Conservation (phyloP, 2,329 filamentous ascomycete species). For the Fusarium bactridioides region DNA sequence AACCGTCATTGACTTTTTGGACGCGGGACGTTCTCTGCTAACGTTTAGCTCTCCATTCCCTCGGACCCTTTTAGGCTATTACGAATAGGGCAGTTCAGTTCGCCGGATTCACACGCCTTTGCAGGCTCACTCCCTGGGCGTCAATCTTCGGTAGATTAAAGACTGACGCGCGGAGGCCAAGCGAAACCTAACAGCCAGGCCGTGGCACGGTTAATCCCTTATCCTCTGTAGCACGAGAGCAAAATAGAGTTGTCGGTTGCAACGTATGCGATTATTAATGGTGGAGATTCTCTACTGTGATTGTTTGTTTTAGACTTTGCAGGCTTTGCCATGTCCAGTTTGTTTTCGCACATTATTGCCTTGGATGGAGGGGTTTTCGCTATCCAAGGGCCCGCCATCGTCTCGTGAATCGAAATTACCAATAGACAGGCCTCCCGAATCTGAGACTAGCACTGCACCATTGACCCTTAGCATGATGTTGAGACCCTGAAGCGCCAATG, state of each 20-base stretch:
- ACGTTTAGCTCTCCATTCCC: slow-evolving; percentile 6
- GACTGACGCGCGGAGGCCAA: slow-evolving; percentile 28
- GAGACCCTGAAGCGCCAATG: slow-evolving; percentile 1
- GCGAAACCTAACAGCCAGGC: slow-evolving; percentile 31
- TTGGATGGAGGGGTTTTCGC: not conserved
- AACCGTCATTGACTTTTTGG: not conserved
- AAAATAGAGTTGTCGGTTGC: slow-evolving; percentile 2
- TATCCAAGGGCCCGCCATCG: not conserved
- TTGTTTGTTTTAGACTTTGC: not conserved
- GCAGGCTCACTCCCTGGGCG: not conserved
- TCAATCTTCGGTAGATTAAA: slow-evolving; percentile 8
- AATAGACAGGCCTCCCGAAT: not conserved
- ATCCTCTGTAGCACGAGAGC: not conserved
- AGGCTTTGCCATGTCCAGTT: not conserved
- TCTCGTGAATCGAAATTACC: slow-evolving; percentile 7
- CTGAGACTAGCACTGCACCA: slow-evolving; percentile 1
- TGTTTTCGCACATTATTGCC: not conserved
- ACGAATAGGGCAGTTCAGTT: slow-evolving; percentile 22
- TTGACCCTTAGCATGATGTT: slow-evolving; percentile 3
- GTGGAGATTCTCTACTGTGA: not conserved
- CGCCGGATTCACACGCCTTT: not conserved
- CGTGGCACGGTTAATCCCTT: not conserved
- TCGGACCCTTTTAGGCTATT: slow-evolving; percentile 19
- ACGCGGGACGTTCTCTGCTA: not conserved
- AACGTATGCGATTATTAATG: slow-evolving; percentile 11